Evolutionary conservation across 2,329 filamentous ascomycete genomes (phyloP).

Genomic region (Hypoxylon rubiginosum): DNA sequence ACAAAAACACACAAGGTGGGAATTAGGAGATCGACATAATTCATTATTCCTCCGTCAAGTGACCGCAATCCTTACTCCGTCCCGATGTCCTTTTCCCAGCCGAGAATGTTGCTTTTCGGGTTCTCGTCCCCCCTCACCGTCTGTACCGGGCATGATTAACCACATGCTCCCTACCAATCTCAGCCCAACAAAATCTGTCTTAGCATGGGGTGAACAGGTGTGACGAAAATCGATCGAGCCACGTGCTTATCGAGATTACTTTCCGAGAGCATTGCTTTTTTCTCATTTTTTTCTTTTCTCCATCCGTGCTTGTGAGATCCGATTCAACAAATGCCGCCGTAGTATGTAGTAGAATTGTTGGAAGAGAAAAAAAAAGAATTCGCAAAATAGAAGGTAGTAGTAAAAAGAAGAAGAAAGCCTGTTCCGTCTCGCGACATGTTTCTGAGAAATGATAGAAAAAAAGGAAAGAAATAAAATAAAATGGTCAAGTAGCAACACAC

Average conservation of each 20-base stretch:
- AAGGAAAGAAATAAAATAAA: constrained; percentile 1
- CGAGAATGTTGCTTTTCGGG: constrained; percentile 24
- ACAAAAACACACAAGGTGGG: neutral
- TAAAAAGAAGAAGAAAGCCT: constrained; percentile 15
- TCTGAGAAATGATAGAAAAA: constrained; percentile 13
- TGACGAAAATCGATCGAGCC: constrained; percentile 29
- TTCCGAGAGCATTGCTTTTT: constrained; percentile 6
- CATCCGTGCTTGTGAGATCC: constrained; percentile 15
- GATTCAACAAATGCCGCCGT: constrained; percentile 3
- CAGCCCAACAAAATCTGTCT: constrained; percentile 33
- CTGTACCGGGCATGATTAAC: constrained; percentile 22
- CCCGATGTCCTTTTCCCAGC: constrained; percentile 4
- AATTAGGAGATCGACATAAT: neutral
- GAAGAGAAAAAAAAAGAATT: constrained; percentile 3
- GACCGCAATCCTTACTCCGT: constrained; percentile 1
- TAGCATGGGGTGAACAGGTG: constrained; percentile 18
- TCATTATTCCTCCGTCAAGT: neutral
- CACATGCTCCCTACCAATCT: constrained; percentile 11
- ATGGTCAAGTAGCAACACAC: constrained; percentile 21
- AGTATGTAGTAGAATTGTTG: constrained; percentile 3
- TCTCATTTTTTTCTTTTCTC: constrained; percentile 13
- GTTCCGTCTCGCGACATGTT: constrained; percentile 24
- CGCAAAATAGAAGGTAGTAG: constrained; percentile 17
- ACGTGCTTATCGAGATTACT: constrained; percentile 23
- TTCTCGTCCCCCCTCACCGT: constrained; percentile 5